Conservation (phyloP, 2,329 filamentous ascomycete genomes). For the Colletotrichum tropicale region DNA sequence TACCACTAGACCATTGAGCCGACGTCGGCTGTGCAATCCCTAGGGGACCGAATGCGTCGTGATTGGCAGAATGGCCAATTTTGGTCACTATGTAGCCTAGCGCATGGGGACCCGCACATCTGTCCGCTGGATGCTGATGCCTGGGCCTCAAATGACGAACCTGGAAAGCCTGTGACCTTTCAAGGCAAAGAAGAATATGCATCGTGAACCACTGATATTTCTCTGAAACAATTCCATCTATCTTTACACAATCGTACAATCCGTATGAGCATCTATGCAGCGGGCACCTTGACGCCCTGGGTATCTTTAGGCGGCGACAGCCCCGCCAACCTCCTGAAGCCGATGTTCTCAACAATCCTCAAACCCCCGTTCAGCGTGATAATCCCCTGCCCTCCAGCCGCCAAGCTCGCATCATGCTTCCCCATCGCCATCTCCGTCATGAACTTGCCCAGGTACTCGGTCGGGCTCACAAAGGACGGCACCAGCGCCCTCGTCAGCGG, state of each 20-base stretch:
- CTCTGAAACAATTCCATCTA: background rate
- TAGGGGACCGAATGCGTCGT: background rate
- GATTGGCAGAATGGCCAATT: background rate
- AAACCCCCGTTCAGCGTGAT: slow-evolving; percentile 35
- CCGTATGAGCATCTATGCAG: background rate
- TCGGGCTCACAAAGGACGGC: slow-evolving; percentile 41
- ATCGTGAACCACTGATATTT: background rate
- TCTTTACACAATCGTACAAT: background rate
- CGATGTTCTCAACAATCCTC: slow-evolving; percentile 38
- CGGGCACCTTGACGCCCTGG: background rate
- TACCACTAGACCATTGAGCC: slow-evolving; percentile 20
- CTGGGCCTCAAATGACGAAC: background rate
- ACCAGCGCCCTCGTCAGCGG: slow-evolving; percentile 26
- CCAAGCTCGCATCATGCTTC: slow-evolving; percentile 28
- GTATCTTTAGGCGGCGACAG: slow-evolving; percentile 6
- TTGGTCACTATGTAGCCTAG: background rate
- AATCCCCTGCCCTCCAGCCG: slow-evolving; percentile 30
- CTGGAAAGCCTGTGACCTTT: background rate
- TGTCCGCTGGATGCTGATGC: background rate
- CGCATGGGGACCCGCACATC: background rate
- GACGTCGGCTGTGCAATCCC: background rate
- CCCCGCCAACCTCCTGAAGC: slow-evolving; percentile 37
- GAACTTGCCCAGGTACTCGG: slow-evolving; percentile 46
- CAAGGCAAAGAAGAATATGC: background rate
- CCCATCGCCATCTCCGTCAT: slow-evolving; percentile 52